These are phyloP conservation scores for Styphnolobium japonicum DNA, from an alignment of 306 rosid genomes.

Conservation along the genomic window DNA sequence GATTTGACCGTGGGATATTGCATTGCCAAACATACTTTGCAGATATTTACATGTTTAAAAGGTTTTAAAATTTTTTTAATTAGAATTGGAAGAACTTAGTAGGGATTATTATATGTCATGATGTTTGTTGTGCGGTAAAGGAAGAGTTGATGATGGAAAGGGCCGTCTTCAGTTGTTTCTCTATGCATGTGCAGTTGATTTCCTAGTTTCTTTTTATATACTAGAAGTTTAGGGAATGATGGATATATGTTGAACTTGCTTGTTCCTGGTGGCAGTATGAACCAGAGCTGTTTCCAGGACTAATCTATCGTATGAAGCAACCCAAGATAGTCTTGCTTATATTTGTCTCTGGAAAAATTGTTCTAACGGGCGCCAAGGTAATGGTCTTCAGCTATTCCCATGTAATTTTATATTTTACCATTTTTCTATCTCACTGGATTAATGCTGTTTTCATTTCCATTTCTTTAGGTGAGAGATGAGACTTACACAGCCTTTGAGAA, in stretches of 20 bases:
- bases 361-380: conserved; percentile 81
- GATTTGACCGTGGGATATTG: background rate
- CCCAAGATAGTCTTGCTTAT: conserved; percentile 77
- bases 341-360: conserved; percentile 77
- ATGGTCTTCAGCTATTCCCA: background rate
- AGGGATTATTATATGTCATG: background rate
- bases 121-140: background rate
- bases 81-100: background rate
- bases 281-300: conserved; percentile 78
- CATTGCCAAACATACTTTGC: background rate
- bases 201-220: background rate
- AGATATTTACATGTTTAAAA: background rate
- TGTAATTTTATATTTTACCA: background rate
- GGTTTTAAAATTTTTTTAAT: background rate
- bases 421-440: background rate
- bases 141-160: background rate
- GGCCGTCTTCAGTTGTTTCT: background rate
- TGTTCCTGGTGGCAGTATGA: conserved; percentile 48
- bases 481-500: conserved; percentile 78
- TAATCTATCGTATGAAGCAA: conserved; percentile 80
- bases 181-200: background rate
- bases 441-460: background rate
- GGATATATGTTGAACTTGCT: background rate
- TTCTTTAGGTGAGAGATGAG: conserved; percentile 59
- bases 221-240: background rate